Conservation (phyloP, 345 rosid genomes). For the Eucalyptus tenuipes region DNA sequence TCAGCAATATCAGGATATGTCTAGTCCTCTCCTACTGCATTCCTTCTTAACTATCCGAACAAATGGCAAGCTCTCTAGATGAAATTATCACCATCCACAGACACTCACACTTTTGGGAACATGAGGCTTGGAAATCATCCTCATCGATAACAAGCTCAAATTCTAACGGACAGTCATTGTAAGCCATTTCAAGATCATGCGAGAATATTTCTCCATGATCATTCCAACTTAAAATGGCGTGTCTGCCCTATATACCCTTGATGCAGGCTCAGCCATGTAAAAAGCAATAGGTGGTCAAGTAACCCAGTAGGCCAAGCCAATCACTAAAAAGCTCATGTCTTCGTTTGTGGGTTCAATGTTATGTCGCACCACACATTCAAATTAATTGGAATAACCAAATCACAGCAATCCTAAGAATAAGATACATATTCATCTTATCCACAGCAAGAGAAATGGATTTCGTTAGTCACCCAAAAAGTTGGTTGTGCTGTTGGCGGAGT, state of each 20-base stretch:
- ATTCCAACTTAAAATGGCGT: neutral
- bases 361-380: neutral
- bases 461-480: constrained; percentile 1
- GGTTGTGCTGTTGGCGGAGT: neutral
- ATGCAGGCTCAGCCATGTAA: neutral
- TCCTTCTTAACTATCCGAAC: neutral
- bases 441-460: neutral
- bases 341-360: neutral
- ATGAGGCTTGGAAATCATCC: neutral
- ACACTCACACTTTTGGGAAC: neutral
- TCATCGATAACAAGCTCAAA: neutral
- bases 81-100: neutral
- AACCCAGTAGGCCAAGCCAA: neutral
- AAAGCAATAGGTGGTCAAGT: neutral
- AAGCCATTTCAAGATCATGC: neutral
- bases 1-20: neutral
- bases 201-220: neutral
- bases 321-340: neutral
- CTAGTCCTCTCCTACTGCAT: neutral
- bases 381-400: neutral
- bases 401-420: neutral
- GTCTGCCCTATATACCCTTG: neutral
- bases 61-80: neutral
- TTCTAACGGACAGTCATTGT: neutral
- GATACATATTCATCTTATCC: neutral